A percentile compares a stretch with the other conserved stretches of the same genome.
Conservation (phyloP, 2,329 filamentous ascomycete species). For the Exophiala sideris region DNA sequence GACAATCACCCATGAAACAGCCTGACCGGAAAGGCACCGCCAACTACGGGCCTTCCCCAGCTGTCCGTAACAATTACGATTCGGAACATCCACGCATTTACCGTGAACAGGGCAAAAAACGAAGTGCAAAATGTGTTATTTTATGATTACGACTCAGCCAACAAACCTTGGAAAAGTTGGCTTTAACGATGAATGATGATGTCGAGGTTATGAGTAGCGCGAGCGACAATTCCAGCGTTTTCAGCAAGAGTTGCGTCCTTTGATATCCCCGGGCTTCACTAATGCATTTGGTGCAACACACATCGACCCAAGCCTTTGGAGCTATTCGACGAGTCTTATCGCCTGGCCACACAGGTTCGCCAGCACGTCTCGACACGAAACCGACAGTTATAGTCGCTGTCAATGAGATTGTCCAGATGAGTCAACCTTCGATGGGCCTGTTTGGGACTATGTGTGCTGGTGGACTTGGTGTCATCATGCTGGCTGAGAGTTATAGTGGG, state of each 20-base stretch:
- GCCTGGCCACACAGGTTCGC: no score
- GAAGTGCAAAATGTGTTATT: slow-evolving; percentile 25
- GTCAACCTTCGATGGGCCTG: no score
- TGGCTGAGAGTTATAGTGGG: no score
- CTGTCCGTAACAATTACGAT: slow-evolving; percentile 14
- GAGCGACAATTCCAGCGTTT: background rate
- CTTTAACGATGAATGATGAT: slow-evolving; percentile 13
- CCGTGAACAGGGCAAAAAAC: slow-evolving; percentile 21
- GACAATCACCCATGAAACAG: slow-evolving; percentile 49
- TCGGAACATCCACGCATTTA: slow-evolving; percentile 23
- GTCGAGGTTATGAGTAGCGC: background rate
- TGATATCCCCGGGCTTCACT: background rate
- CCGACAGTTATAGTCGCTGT: background rate
- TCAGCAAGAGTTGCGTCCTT: background rate
- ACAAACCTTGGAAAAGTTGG: background rate
- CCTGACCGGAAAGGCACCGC: slow-evolving; percentile 16
- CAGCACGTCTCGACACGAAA: background rate
- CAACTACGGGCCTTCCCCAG: slow-evolving; percentile 14
- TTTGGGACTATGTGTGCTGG: no score
- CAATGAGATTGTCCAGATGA: no score
- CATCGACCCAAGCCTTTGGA: background rate
- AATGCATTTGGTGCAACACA: background rate
- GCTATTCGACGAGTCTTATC: background rate
- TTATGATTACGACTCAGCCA: slow-evolving; percentile 18
- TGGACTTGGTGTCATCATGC: no score